Base-by-base conservation (phyloP, 75 land plant genomes). In the Picea sitchensis region DNA sequence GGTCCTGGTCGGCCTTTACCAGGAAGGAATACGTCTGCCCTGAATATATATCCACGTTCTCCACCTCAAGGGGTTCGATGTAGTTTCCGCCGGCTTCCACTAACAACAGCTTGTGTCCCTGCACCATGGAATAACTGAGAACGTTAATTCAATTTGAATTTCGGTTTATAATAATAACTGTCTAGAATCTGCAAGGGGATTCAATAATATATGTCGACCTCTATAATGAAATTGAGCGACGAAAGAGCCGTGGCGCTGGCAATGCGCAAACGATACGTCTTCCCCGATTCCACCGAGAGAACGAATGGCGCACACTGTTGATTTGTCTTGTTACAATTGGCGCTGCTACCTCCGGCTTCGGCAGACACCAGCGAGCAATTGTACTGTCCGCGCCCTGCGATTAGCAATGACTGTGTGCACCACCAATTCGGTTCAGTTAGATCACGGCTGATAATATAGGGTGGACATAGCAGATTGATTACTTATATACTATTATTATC, bases 1-100 rank as follows among this genome's bases (percentile, higher is more conserved):
- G 87, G 68, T 88, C 86, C 81, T 88, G 91, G 73, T 93, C 86
- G 12, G 95, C 93, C 65, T 80, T 91, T 17, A 95, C 15, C 3
- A 93, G 80, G 14, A 95, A 93, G 0, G 95, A 90, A 80, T 91
- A 93, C 0, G 93, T 84, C 78, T 93, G 90, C 18, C 98, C 98
- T 1, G 98, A 91, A 84, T 90, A 91, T 20, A 95, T 82, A 79
- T 87, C 78, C 31, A 95, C 73, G 73, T 82, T 87, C 54, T 88
- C 26, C 1, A 86, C 84, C 23, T 79, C 88, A 58, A 93, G 81
- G 23, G 96, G 96, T 51, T 85, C 85, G 26, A 92, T 86, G 57
- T 91, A 86, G 82, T 88, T 80, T 57, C 98, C 93, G 64, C 93
- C 98, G 7, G 92, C 89, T 64, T 90, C 96, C 12, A 95, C 98